These are phyloP conservation scores for Neurospora sp. DNA, from an alignment of 495 filamentous ascomycete species.

Conservation along the genomic window DNA sequence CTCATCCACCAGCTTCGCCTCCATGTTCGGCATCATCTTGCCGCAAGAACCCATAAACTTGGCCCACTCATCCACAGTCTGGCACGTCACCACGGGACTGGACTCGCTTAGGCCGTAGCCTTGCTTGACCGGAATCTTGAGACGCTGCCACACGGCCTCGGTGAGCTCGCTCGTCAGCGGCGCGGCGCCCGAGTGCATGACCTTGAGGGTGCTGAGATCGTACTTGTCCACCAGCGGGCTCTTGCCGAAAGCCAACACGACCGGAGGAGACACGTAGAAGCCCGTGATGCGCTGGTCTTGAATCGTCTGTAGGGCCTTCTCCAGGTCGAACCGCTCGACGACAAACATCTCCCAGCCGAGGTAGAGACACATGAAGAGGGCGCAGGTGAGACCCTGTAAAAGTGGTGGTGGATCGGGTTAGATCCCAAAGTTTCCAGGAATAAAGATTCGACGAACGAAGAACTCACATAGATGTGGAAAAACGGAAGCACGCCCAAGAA, in stretches of 20 bases:
- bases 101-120: constrained; percentile 49
- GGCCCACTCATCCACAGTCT: constrained; percentile 70
- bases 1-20: constrained; percentile 67
- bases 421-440: not conserved
- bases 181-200: constrained; percentile 85
- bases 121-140: constrained; percentile 61
- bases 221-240: constrained; percentile 66
- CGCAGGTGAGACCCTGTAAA: constrained; percentile 26
- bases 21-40: constrained; percentile 67
- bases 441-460: not conserved
- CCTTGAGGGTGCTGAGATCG: constrained; percentile 66
- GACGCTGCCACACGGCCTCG: constrained; percentile 61
- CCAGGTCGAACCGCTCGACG: constrained; percentile 78
- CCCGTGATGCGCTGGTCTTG: constrained; percentile 69
- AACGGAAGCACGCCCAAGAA: constrained; percentile 80
- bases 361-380: constrained; percentile 38
- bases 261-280: constrained; percentile 74
- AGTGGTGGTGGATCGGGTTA: not conserved
- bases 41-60: constrained; percentile 72
- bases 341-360: constrained; percentile 61
- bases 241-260: constrained; percentile 73
- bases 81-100: constrained; percentile 41
- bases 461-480: constrained; percentile 77
- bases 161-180: constrained; percentile 78
- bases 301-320: constrained; percentile 63